A percentile compares a stretch with the other conserved stretches of the same genome.
These are phyloP conservation scores for Xanthoconium separans DNA, from an alignment of 1,284 basidiomycete species.

Conservation along the genomic window DNA sequence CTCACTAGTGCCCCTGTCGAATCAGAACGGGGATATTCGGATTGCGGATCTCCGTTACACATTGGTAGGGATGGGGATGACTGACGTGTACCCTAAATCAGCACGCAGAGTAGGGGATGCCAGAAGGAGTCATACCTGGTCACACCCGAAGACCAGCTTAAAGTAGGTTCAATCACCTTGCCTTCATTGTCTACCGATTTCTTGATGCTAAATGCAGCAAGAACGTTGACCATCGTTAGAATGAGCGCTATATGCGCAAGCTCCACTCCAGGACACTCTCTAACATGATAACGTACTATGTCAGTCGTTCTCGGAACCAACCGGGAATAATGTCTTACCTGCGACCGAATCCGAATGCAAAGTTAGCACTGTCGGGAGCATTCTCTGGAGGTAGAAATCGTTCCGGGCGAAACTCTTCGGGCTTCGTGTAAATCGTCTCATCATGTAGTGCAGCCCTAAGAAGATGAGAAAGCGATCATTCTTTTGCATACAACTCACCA, in stretches of 20 bases:
- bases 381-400: neutral
- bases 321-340: neutral
- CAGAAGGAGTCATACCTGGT: neutral
- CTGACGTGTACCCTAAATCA: neutral
- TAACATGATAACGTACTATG: neutral
- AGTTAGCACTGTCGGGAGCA: conserved; percentile 1
- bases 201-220: neutral
- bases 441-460: neutral
- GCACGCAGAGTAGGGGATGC: no score
- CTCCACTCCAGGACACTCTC: neutral
- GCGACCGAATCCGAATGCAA: conserved; percentile 1
- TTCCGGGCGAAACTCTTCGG: neutral
- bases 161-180: neutral
- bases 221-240: neutral
- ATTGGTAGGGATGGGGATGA: neutral
- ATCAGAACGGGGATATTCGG: neutral
- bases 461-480: neutral
- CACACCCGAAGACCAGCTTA: neutral
- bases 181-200: neutral
- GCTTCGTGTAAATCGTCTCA: neutral
- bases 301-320: neutral
- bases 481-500: neutral
- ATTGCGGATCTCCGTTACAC: neutral
- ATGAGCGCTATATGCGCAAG: neutral
- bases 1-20: neutral